Conservation (phyloP, 768 basidiomycete species). For the Rhodosporidiobolus sp. region DNA sequence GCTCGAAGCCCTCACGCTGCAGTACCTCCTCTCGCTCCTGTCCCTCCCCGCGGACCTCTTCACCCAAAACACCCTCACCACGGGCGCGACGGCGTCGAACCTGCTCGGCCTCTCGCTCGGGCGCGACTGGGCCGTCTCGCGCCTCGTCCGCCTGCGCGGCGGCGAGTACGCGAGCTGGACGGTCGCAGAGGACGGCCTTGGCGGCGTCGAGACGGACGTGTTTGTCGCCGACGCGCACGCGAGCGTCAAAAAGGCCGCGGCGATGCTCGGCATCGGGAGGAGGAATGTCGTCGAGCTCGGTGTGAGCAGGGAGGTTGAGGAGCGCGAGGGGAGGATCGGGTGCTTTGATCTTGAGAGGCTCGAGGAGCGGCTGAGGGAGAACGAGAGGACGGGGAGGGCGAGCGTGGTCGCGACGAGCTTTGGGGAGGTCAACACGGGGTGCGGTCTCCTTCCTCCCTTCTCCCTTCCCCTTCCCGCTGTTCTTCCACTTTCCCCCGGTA, state of each 20-base stretch:
- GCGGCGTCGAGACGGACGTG: conserved; percentile 47
- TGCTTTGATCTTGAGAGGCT: conserved; percentile 48
- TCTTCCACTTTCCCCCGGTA: no score
- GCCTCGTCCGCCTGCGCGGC: conserved; percentile 35
- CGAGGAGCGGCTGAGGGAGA: conserved; percentile 45
- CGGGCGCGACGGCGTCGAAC: conserved; percentile 54
- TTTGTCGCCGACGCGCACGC: conserved; percentile 51
- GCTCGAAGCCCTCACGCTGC: conserved; percentile 39
- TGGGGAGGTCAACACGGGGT: conserved; percentile 54
- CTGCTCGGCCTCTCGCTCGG: conserved; percentile 52
- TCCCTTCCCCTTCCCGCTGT: neutral
- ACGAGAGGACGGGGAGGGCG: conserved; percentile 45
- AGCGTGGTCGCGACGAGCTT: conserved; percentile 45
- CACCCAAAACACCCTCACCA: conserved; percentile 50
- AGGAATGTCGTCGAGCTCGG: conserved; percentile 48
- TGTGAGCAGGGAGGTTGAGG: conserved; percentile 8
- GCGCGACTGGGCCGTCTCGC: conserved; percentile 47
- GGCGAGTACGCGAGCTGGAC: conserved; percentile 41
- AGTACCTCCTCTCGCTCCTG: conserved; percentile 42
- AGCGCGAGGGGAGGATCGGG: conserved; percentile 22
- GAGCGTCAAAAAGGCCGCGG: conserved; percentile 52
- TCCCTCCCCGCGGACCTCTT: conserved; percentile 41
- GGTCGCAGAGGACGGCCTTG: conserved; percentile 50
- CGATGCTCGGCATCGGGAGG: conserved; percentile 51
- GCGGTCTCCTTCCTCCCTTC: neutral